Conservation (phyloP, 805 yeast species). For the Teunomyces gatunensis region DNA sequence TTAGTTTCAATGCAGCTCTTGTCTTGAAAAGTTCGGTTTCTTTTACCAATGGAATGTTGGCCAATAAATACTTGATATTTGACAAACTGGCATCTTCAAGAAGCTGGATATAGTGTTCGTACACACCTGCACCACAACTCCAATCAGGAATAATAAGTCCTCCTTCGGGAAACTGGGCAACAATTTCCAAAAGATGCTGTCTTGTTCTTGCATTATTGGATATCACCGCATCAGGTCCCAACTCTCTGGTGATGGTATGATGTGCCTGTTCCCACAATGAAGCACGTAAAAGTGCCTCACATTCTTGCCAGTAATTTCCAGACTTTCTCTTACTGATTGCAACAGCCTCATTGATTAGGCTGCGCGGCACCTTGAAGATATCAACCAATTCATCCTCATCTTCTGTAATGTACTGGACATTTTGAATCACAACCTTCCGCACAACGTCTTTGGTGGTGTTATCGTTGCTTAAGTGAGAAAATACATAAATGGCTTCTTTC, state of each 20-base stretch:
- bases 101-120: constrained; percentile 46
- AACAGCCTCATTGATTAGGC: constrained; percentile 52
- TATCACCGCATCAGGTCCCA: constrained; percentile 74
- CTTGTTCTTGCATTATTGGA: constrained; percentile 38
- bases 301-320: constrained; percentile 58
- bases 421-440: constrained; percentile 29
- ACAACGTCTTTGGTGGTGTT: constrained; percentile 41
- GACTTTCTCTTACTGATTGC: constrained; percentile 53
- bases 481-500: constrained; percentile 62
- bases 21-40: constrained; percentile 13
- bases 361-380: constrained; percentile 46
- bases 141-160: constrained; percentile 44
- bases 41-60: constrained; percentile 43
- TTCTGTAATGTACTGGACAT: constrained; percentile 27
- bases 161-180: constrained; percentile 42
- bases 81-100: constrained; percentile 13
- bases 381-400: constrained; percentile 35
- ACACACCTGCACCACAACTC: constrained; percentile 59
- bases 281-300: constrained; percentile 61
- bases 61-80: constrained; percentile 41
- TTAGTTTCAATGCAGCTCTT: constrained; percentile 45
- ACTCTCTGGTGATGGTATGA: constrained; percentile 45
- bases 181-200: constrained; percentile 36
- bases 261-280: constrained; percentile 64
- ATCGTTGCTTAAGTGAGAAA: constrained; percentile 56